phyloP scores from a whole-genome alignment of 371 early-diverging fungal genomes.

The Fennellomyces sp. region DNA sequence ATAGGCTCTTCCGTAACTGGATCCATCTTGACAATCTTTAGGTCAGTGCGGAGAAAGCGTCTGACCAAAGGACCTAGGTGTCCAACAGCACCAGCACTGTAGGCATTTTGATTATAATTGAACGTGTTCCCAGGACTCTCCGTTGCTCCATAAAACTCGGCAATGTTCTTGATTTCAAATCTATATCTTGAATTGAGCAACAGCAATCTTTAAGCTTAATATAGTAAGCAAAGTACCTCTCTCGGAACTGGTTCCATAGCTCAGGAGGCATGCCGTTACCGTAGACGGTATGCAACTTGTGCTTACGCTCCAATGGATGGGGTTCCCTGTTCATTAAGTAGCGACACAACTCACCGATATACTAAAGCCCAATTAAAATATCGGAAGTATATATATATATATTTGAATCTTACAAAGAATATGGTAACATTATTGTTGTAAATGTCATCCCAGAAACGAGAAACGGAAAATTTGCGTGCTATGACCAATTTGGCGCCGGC shows the following conservation, averaged over 20 bases:
- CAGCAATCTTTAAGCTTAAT: no score
- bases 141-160: slow-evolving; percentile 61
- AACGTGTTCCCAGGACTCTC: slow-evolving; percentile 29
- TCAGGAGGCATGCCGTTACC: slow-evolving; percentile 77
- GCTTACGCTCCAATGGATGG: slow-evolving; percentile 48
- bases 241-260: neutral
- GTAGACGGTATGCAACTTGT: slow-evolving; percentile 52
- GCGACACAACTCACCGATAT: slow-evolving; percentile 74
- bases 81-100: slow-evolving; percentile 57
- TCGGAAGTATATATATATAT: neutral
- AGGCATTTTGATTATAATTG: slow-evolving; percentile 46
- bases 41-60: slow-evolving; percentile 9
- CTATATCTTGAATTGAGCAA: no score
- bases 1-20: slow-evolving; percentile 33
- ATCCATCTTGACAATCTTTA: slow-evolving; percentile 33
- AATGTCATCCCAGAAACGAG: slow-evolving; percentile 54
- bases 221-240: neutral
- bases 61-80: slow-evolving; percentile 28
- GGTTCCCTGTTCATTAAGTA: slow-evolving; percentile 58
- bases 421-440: slow-evolving; percentile 36
- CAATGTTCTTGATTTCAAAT: slow-evolving; percentile 42
- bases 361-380: no score
- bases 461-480: slow-evolving; percentile 49
- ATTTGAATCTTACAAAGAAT: slow-evolving; percentile 38
- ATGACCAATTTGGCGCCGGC: slow-evolving; percentile 44